Percentiles rank a stretch among this genome's conserved stretches.
Evolutionary conservation across 2,329 filamentous ascomycete genomes (phyloP).

Genomic region (Sporothrix schenckii): DNA sequence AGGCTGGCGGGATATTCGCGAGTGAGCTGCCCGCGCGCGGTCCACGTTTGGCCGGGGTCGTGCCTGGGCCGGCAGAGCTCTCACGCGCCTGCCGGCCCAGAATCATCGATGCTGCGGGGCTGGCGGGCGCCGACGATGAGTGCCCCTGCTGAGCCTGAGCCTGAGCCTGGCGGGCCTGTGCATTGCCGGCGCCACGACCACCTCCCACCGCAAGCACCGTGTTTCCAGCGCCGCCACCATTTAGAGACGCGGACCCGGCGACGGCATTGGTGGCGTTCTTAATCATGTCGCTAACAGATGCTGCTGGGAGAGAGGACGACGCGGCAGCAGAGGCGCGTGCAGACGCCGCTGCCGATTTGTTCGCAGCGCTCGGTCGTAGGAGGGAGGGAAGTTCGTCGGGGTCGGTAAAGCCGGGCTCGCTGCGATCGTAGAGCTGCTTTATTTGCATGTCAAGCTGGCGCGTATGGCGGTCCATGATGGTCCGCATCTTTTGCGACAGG

Average conservation of each 20-base stretch:
- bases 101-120: conserved; percentile 63
- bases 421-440: conserved; percentile 63
- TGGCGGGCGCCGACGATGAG: conserved; percentile 61
- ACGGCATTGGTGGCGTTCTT: conserved; percentile 28
- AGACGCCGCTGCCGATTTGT: conserved; percentile 50
- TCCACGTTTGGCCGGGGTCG: conserved; percentile 54
- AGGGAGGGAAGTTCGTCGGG: conserved; percentile 66
- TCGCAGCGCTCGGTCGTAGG: conserved; percentile 60
- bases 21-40: conserved; percentile 54
- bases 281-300: conserved; percentile 38
- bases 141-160: conserved; percentile 54
- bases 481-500: conserved; percentile 66
- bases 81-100: conserved; percentile 60
- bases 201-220: conserved; percentile 8
- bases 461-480: conserved; percentile 64
- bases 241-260: conserved; percentile 36
- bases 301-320: conserved; percentile 36
- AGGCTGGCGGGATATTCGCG: conserved; percentile 54
- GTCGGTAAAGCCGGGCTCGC: conserved; percentile 63
- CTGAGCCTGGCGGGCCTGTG: conserved; percentile 52
- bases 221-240: neutral
- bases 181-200: conserved; percentile 46
- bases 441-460: conserved; percentile 65
- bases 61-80: conserved; percentile 60
- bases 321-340: conserved; percentile 37